A percentile compares a stretch with the other conserved stretches of the same genome.
These are phyloP conservation scores for Pichia membranifaciens DNA, from an alignment of 805 yeast genomes.

Conservation along the genomic window DNA sequence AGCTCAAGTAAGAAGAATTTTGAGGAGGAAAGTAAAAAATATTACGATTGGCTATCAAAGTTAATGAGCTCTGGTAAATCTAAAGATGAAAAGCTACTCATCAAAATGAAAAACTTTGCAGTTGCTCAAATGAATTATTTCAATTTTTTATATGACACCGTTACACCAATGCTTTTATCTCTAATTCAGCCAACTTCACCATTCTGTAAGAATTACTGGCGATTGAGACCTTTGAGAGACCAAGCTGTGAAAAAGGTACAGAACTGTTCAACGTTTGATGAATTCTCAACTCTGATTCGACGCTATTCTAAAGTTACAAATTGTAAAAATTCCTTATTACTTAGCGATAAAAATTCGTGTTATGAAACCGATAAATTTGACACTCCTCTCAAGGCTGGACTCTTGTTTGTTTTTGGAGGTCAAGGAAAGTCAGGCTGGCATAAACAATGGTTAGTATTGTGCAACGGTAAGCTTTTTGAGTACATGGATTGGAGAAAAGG, in stretches of 20 bases:
- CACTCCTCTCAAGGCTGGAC: constrained; percentile 34
- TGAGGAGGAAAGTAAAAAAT: constrained; percentile 34
- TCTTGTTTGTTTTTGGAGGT: constrained; percentile 53
- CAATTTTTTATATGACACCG: constrained; percentile 24
- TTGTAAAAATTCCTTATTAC: not conserved
- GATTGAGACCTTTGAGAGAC: constrained; percentile 17
- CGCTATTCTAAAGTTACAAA: constrained; percentile 13
- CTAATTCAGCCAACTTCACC: constrained; percentile 8
- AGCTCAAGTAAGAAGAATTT: constrained; percentile 22
- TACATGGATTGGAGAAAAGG: constrained; percentile 79
- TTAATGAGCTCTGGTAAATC: constrained; percentile 30
- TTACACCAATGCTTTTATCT: constrained; percentile 16
- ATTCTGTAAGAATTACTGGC: constrained; percentile 4
- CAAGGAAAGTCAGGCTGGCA: constrained; percentile 74
- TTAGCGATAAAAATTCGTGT: constrained; percentile 6
- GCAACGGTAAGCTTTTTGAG: constrained; percentile 62
- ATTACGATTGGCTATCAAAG: constrained; percentile 33
- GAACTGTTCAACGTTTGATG: constrained; percentile 17
- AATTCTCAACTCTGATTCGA: constrained; percentile 38
- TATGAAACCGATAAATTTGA: constrained; percentile 2
- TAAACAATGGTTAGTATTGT: constrained; percentile 77
- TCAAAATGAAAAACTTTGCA: constrained; percentile 27
- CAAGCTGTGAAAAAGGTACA: constrained; percentile 18
- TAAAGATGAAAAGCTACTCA: constrained; percentile 30
- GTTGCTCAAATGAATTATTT: constrained; percentile 29